These are phyloP conservation scores for Clavulina sp. DNA, from an alignment of 768 basidiomycete species.

Conservation along the genomic window DNA sequence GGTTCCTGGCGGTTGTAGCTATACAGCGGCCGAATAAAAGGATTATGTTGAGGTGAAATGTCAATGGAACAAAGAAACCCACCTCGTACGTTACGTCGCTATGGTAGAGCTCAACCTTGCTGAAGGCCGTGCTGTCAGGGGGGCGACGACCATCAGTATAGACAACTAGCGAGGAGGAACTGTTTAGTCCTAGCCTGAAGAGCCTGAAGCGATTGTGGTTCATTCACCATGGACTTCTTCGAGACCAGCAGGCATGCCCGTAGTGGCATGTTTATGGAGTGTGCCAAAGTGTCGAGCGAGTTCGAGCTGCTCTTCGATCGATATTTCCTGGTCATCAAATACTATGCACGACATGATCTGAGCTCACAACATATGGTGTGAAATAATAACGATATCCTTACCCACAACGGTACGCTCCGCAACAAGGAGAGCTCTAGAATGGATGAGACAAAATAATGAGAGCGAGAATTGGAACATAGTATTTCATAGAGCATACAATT, in stretches of 20 bases:
- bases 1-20: slow-evolving; percentile 49
- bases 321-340: slow-evolving; percentile 57
- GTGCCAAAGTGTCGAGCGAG: slow-evolving; percentile 55
- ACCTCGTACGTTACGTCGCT: slow-evolving; percentile 71
- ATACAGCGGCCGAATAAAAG: background rate
- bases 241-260: slow-evolving; percentile 54
- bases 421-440: slow-evolving; percentile 42
- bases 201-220: background rate
- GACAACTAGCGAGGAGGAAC: slow-evolving; percentile 33
- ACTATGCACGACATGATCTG: slow-evolving; percentile 24
- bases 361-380: slow-evolving; percentile 5
- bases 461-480: slow-evolving; percentile 9
- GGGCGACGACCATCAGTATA: slow-evolving; percentile 46
- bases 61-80: slow-evolving; percentile 10
- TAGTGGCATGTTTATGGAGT: slow-evolving; percentile 70
- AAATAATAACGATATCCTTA: slow-evolving; percentile 20
- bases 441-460: background rate
- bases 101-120: slow-evolving; percentile 66
- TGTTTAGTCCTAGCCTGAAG: slow-evolving; percentile 7
- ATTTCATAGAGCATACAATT: slow-evolving; percentile 33
- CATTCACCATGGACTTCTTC: slow-evolving; percentile 55
- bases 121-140: slow-evolving; percentile 45
- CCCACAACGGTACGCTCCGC: slow-evolving; percentile 66
- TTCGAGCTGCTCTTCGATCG: slow-evolving; percentile 51
- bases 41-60: background rate